These are phyloP conservation scores for Cenchrus fungigraminus DNA, from an alignment of 176 grass and related monocot species.

Conservation along the genomic window DNA sequence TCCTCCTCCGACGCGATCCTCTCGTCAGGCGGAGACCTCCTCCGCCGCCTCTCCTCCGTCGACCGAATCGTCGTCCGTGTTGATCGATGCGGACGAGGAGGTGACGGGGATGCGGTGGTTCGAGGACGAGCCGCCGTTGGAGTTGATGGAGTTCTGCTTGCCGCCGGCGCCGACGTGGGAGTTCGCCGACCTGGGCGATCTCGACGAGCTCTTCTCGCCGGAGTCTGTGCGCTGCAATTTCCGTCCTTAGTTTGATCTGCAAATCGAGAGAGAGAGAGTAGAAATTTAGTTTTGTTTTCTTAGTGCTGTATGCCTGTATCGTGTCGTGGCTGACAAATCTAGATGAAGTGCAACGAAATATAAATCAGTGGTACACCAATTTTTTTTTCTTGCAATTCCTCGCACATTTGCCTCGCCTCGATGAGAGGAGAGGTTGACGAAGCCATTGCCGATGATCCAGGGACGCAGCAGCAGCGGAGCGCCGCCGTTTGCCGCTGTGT, in stretches of 20 bases:
- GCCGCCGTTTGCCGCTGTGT: too few relatives aligned
- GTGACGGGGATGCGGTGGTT: neutral
- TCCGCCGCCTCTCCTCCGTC: neutral
- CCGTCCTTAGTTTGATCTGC: neutral
- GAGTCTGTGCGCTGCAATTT: neutral
- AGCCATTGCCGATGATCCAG: too few relatives aligned
- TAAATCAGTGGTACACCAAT: too few relatives aligned
- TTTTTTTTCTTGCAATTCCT: too few relatives aligned
- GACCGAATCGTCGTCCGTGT: neutral
- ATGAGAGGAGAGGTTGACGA: too few relatives aligned
- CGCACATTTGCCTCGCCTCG: too few relatives aligned
- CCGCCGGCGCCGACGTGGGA: conserved; percentile 9
- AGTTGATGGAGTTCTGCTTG: neutral
- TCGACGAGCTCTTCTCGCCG: conserved; percentile 51
- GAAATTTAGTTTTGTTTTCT: too few relatives aligned
- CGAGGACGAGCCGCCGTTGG: neutral
- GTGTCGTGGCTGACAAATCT: neutral
- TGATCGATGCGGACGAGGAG: conserved; percentile 18
- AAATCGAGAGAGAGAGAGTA: neutral
- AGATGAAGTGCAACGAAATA: too few relatives aligned
- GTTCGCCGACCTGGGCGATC: conserved; percentile 44
- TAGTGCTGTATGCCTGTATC: too few relatives aligned
- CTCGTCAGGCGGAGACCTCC: neutral
- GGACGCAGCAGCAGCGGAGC: too few relatives aligned
- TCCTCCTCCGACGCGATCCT: neutral